Evolutionary conservation across 306 rosid species (phyloP).

Genomic region (Vigna hirtella): DNA sequence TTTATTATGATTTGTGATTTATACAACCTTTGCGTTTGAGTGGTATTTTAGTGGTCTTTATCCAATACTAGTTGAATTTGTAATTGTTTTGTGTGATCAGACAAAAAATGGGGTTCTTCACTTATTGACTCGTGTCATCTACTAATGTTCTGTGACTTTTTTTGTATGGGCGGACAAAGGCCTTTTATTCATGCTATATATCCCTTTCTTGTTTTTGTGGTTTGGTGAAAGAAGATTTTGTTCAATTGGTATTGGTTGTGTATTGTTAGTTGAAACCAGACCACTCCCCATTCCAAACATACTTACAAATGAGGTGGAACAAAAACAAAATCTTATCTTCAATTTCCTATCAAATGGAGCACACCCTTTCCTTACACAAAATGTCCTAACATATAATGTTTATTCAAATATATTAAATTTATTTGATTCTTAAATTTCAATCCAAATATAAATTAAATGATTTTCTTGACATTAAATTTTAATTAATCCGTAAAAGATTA

Average conservation of each 20-base stretch:
- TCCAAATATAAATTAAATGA: too few species aligned
- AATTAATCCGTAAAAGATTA: too few species aligned
- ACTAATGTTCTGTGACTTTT: conserved; percentile 2
- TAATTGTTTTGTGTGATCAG: conserved; percentile 49
- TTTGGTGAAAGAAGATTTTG: background rate
- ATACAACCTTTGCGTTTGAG: conserved; percentile 50
- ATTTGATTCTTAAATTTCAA: too few species aligned
- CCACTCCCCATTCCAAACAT: background rate
- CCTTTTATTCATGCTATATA: conserved; percentile 3
- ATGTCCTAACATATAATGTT: too few species aligned
- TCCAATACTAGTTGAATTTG: conserved; percentile 43
- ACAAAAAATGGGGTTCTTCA: conserved; percentile 40
- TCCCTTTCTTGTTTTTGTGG: background rate
- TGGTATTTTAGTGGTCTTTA: conserved; percentile 35
- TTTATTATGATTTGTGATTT: conserved; percentile 50
- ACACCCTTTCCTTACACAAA: too few species aligned
- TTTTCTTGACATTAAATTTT: too few species aligned
- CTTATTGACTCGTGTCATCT: conserved; percentile 19
- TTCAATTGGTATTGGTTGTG: background rate
- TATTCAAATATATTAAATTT: too few species aligned
- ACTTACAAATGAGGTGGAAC: background rate
- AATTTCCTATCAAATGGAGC: too few species aligned
- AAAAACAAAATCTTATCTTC: too few species aligned
- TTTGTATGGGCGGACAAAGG: conserved; percentile 20
- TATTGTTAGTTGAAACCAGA: background rate